Evolutionary conservation across 2,329 filamentous ascomycete species (phyloP).

Genomic region (Aotearoamyces nothofagi): DNA sequence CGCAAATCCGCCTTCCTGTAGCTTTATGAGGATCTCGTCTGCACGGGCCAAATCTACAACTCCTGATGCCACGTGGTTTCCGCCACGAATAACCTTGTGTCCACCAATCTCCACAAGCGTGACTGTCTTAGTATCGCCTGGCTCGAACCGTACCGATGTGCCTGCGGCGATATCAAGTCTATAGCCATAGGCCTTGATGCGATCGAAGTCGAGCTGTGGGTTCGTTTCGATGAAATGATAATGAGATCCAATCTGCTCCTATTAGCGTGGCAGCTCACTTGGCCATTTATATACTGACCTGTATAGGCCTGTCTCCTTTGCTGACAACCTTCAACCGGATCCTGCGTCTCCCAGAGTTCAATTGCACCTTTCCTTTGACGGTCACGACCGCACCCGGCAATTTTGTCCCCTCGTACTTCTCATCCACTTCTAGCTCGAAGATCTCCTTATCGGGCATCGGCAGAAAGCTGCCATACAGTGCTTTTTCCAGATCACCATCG

Average conservation of each 20-base stretch:
- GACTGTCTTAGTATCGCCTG: constrained; percentile 82
- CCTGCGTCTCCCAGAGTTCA: constrained; percentile 63
- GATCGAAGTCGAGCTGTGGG: constrained; percentile 77
- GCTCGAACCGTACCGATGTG: constrained; percentile 86
- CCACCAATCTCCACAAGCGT: constrained; percentile 81
- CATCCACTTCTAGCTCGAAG: constrained; percentile 50
- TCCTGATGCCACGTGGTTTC: constrained; percentile 67
- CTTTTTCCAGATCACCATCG: constrained; percentile 73
- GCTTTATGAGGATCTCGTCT: constrained; percentile 48
- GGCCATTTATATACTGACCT: constrained; percentile 33
- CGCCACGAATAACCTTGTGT: constrained; percentile 64
- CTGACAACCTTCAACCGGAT: constrained; percentile 67
- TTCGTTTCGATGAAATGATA: constrained; percentile 97
- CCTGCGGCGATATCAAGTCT: constrained; percentile 82
- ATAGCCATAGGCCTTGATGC: constrained; percentile 66
- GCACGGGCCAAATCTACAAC: constrained; percentile 46
- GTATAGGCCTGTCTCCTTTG: constrained; percentile 77
- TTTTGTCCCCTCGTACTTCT: constrained; percentile 49
- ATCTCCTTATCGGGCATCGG: constrained; percentile 55
- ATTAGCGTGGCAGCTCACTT: constrained; percentile 5
- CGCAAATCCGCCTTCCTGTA: constrained; percentile 63
- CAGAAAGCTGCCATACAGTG: constrained; percentile 82
- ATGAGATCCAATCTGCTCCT: constrained; percentile 59
- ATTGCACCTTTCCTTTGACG: constrained; percentile 45
- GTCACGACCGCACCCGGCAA: constrained; percentile 68